Percentiles rank a stretch among this genome's conserved stretches.
Evolutionary conservation across 768 basidiomycete genomes (phyloP).

Genomic region (Xanthoconium stramineum): DNA sequence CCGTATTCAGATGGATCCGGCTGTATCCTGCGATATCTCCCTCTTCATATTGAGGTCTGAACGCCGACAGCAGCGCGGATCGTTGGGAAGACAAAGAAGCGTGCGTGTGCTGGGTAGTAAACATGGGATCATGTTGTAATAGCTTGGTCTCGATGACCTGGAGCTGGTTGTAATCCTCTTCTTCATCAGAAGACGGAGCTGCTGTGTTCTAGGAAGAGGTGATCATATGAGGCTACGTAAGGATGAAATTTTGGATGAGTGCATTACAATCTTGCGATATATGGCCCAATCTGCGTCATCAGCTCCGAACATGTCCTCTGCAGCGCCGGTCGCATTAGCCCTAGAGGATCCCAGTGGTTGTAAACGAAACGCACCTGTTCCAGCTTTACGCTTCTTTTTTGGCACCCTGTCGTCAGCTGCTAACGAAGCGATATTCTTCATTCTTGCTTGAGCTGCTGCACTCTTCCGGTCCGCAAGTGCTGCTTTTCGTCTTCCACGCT

Average conservation of each 20-base stretch:
- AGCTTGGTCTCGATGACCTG: constrained; percentile 76
- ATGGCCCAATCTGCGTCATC: constrained; percentile 98
- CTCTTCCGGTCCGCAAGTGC: constrained; percentile 90
- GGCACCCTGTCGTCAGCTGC: constrained; percentile 82
- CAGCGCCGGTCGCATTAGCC: constrained; percentile 2
- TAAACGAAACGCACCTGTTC: constrained; percentile 54
- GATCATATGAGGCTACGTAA: neutral
- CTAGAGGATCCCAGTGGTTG: neutral
- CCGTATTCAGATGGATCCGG: constrained; percentile 85
- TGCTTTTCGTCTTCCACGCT: constrained; percentile 71
- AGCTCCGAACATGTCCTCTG: constrained; percentile 91
- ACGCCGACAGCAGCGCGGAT: constrained; percentile 83
- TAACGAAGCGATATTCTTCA: constrained; percentile 93
- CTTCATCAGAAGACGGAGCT: constrained; percentile 81
- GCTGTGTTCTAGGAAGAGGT: constrained; percentile 54
- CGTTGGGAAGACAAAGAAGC: constrained; percentile 71
- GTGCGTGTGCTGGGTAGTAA: constrained; percentile 79
- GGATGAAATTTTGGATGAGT: constrained; percentile 15
- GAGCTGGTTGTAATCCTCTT: constrained; percentile 74
- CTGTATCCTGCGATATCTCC: constrained; percentile 65
- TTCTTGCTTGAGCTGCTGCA: constrained; percentile 89
- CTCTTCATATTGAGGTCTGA: constrained; percentile 76
- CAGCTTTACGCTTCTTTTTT: constrained; percentile 83
- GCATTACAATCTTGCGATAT: constrained; percentile 87
- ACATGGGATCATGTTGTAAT: constrained; percentile 79